Conservation (phyloP, 371 early-diverging fungal species). For the Dinochytrium kinnereticum region DNA sequence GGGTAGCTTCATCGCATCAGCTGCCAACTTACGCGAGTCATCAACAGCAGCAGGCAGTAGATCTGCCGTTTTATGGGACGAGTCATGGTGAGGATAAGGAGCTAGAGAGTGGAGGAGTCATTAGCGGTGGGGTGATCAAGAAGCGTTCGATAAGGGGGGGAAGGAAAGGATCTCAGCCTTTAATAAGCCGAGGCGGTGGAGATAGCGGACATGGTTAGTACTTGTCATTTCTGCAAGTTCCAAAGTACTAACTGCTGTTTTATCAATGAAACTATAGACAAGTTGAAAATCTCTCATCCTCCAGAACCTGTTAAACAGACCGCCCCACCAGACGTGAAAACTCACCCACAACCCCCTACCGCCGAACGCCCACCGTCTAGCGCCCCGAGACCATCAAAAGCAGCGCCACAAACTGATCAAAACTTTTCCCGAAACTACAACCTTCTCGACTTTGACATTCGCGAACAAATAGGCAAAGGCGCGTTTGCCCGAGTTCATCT, state of each 20-base stretch:
- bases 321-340: neutral
- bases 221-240: too few relatives aligned
- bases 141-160: neutral
- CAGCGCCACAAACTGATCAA: neutral
- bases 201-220: neutral
- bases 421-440: slow-evolving; percentile 7
- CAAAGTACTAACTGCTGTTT: too few relatives aligned
- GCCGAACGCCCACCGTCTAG: neutral
- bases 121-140: neutral
- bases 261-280: too few relatives aligned
- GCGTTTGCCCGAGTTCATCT: slow-evolving; percentile 43
- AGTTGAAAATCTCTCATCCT: neutral
- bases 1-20: neutral
- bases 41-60: neutral
- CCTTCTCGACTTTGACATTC: slow-evolving; percentile 50
- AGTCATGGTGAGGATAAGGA: slow-evolving; percentile 1
- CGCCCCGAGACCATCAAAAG: neutral
- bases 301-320: neutral
- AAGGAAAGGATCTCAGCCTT: neutral
- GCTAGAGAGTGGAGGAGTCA: neutral
- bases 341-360: neutral
- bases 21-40: neutral
- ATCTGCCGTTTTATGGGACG: too few relatives aligned
- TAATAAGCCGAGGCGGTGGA: neutral
- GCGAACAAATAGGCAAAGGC: slow-evolving; percentile 46